Percentiles rank a stretch among this genome's conserved stretches.
These are phyloP conservation scores for Osmanthus fragrans DNA, from an alignment of 257 asterid species.

Conservation along the genomic window DNA sequence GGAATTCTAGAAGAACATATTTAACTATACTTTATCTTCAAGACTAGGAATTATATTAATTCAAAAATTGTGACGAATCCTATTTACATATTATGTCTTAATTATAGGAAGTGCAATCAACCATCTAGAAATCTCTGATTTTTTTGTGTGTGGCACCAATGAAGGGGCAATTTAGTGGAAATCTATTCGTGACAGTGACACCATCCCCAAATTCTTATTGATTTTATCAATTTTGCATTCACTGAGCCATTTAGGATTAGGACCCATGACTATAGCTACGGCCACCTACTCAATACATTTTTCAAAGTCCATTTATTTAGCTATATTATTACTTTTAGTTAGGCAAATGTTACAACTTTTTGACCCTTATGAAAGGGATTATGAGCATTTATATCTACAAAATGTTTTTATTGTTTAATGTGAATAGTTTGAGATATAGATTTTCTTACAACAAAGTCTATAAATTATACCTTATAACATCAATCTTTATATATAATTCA, in stretches of 20 bases:
- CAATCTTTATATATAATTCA: too few relatives aligned
- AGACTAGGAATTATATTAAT: not conserved
- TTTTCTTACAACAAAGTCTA: too few relatives aligned
- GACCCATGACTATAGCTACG: conserved; percentile 14
- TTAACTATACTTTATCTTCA: not conserved
- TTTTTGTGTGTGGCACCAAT: conserved; percentile 25
- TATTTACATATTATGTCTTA: conserved; percentile 1
- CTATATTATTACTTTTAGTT: not conserved
- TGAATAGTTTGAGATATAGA: not conserved
- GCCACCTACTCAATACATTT: not conserved
- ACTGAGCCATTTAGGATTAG: conserved; percentile 22
- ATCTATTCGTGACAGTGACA: not conserved
- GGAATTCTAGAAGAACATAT: not conserved
- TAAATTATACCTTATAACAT: too few relatives aligned
- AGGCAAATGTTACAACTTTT: not conserved
- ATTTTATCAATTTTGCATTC: conserved; percentile 18
- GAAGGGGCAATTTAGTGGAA: conserved; percentile 27
- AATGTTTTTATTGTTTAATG: not conserved
- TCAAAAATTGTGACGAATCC: not conserved
- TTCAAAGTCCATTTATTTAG: not conserved
- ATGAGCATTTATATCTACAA: not conserved
- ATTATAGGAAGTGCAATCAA: conserved; percentile 21
- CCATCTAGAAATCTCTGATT: not conserved
- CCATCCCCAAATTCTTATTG: not conserved
- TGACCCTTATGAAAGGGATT: not conserved